These are phyloP conservation scores for Mycena galopus DNA, from an alignment of 768 basidiomycete species.

Conservation along the genomic window DNA sequence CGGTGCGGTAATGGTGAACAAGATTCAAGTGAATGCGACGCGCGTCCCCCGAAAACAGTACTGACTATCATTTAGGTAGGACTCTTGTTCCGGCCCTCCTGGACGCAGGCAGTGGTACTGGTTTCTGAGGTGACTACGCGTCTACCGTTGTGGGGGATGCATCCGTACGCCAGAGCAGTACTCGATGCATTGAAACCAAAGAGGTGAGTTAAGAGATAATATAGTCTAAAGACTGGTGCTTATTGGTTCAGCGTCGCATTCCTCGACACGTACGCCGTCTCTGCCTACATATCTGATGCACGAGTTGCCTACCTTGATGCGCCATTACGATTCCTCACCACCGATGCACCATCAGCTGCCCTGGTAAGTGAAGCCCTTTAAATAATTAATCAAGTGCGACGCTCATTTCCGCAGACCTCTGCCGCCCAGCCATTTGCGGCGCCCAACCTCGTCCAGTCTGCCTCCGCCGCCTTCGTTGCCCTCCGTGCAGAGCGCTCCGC, in stretches of 20 bases:
- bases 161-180: constrained; percentile 59
- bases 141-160: constrained; percentile 66
- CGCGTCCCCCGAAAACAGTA: not conserved
- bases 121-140: constrained; percentile 65
- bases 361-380: constrained; percentile 7
- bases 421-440: constrained; percentile 58
- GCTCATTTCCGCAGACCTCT: constrained; percentile 43
- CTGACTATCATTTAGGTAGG: constrained; percentile 56
- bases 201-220: constrained; percentile 49
- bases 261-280: constrained; percentile 66
- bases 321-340: constrained; percentile 67
- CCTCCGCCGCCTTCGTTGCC: constrained; percentile 67
- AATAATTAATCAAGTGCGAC: not conserved
- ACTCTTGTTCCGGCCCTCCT: constrained; percentile 61
- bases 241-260: constrained; percentile 55
- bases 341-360: constrained; percentile 29
- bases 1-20: constrained; percentile 60
- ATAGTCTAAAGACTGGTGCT: not conserved
- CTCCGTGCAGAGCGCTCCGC: constrained; percentile 42
- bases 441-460: constrained; percentile 69
- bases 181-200: constrained; percentile 60
- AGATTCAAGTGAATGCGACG: constrained; percentile 55
- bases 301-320: constrained; percentile 55
- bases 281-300: constrained; percentile 58
- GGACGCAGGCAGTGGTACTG: constrained; percentile 61